Percentiles rank a stretch among this genome's conserved stretches.
Evolutionary conservation across 768 basidiomycete genomes (phyloP).

Genomic region (Trametes punicea): DNA sequence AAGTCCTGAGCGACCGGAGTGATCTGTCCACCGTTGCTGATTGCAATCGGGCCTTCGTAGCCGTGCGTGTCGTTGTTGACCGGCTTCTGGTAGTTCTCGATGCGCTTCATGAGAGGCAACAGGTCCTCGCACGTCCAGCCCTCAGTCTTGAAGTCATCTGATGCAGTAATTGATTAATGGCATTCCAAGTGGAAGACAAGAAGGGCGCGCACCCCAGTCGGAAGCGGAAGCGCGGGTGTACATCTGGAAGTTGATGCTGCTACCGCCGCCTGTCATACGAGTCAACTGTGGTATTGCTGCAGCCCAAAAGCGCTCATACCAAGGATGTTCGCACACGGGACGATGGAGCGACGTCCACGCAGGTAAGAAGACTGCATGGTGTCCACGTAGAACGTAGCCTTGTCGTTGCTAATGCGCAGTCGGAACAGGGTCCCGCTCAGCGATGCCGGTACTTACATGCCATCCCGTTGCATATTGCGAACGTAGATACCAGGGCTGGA

Average conservation of each 20-base stretch:
- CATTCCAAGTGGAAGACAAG: not conserved
- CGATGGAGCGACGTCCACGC: slow-evolving; percentile 62
- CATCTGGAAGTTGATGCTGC: slow-evolving; percentile 77
- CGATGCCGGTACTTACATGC: slow-evolving; percentile 43
- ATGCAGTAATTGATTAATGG: not conserved
- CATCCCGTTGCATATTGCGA: slow-evolving; percentile 68
- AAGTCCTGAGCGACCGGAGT: slow-evolving; percentile 67
- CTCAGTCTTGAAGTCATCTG: slow-evolving; percentile 70
- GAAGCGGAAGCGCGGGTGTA: slow-evolving; percentile 70
- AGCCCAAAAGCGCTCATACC: slow-evolving; percentile 9
- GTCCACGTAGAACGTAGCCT: slow-evolving; percentile 70
- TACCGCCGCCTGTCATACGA: slow-evolving; percentile 23
- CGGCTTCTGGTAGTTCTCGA: slow-evolving; percentile 78
- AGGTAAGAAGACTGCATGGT: slow-evolving; percentile 53
- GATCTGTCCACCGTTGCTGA: slow-evolving; percentile 65
- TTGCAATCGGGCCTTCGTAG: slow-evolving; percentile 71
- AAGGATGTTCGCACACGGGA: slow-evolving; percentile 60
- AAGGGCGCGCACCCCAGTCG: slow-evolving; percentile 52
- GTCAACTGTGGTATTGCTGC: not conserved
- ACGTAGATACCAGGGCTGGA: slow-evolving; percentile 63
- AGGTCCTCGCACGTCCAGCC: slow-evolving; percentile 70
- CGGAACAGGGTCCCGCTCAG: not conserved
- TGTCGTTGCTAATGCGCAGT: slow-evolving; percentile 51
- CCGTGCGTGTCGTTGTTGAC: slow-evolving; percentile 64
- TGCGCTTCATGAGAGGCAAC: slow-evolving; percentile 67